Evolutionary conservation across 257 asterid genomes (phyloP), one percentile per base, ranked within the genome.

Genomic region (Verbascum thapsus): DNA sequence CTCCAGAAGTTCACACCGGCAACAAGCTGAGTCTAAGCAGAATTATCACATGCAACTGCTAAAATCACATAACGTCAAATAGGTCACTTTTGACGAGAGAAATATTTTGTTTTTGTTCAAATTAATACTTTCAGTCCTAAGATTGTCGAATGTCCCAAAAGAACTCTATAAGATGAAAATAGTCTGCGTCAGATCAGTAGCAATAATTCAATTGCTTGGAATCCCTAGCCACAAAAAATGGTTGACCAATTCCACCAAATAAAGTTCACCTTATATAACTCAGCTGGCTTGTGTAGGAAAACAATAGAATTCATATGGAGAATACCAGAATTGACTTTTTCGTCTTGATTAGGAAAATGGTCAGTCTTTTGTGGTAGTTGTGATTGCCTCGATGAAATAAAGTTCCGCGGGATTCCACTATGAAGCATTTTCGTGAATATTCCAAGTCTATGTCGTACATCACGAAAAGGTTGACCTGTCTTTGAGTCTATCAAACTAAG

Each of bases 401-500:
- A 82, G 77, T 82, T 76, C 73, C 78, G 76, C 12, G 95, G 92
- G 35, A 92, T 83, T 65, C 94, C 97, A 80, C 91, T 87, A 41
- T 80, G 94, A 69, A 92, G 97, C 97, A 92, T 92, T 81, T 82
- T 85, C 4, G 56, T 76, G 66, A 92, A 84, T 72, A 92, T 70
- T 49, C 83, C 94, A 70, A 83, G 78, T 79, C 99, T 85, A 64
- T 72, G 79, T 6, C 53, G 94, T 53, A 78, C 87, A 75, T 89
- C 84, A 38, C 55, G 51, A 53, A 79, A 75, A 69, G 97, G 97
- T 71, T 81, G 91, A 54, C 91, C 78, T n/a, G 85, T 85, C 78
- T 78, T 82, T 45, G 70, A 41, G 77, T 92, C 95, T 63, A 84
- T 69, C 80, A 92, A 78, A 77, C 96, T 87, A 68, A 92, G 99